Evolutionary conservation across 2,329 filamentous ascomycete species (phyloP).

Genomic region (Fusarium anthophilum): DNA sequence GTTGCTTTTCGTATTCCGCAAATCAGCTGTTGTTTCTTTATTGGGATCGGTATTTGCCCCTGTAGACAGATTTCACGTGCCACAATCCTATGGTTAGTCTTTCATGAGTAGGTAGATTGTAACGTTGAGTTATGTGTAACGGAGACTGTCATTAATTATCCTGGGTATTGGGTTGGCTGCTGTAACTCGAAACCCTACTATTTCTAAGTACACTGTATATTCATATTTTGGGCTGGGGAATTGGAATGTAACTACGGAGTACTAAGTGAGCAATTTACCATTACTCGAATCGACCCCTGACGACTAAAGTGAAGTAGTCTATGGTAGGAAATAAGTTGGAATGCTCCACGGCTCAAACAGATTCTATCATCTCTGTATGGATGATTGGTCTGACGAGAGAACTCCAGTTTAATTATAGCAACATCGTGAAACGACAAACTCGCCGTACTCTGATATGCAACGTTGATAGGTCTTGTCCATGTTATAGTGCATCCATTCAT

Average conservation of each 20-base stretch:
- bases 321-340: background rate
- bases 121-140: constrained; percentile 19
- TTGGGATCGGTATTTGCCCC: background rate
- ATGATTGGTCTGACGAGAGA: background rate
- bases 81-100: background rate
- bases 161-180: constrained; percentile 1
- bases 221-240: background rate
- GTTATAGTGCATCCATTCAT: background rate
- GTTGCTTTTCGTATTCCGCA: background rate
- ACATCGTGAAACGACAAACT: constrained; percentile 7
- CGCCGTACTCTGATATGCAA: background rate
- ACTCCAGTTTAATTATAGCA: constrained; percentile 3
- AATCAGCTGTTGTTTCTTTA: background rate
- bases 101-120: background rate
- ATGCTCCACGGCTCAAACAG: background rate
- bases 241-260: background rate
- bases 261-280: background rate
- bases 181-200: background rate
- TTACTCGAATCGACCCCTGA: background rate
- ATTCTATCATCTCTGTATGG: background rate
- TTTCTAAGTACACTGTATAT: background rate
- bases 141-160: background rate
- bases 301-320: background rate
- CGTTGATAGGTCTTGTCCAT: background rate
- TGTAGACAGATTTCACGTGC: background rate